Evolutionary conservation across 768 basidiomycete species (phyloP).

Genomic region (Suillus subaureus): DNA sequence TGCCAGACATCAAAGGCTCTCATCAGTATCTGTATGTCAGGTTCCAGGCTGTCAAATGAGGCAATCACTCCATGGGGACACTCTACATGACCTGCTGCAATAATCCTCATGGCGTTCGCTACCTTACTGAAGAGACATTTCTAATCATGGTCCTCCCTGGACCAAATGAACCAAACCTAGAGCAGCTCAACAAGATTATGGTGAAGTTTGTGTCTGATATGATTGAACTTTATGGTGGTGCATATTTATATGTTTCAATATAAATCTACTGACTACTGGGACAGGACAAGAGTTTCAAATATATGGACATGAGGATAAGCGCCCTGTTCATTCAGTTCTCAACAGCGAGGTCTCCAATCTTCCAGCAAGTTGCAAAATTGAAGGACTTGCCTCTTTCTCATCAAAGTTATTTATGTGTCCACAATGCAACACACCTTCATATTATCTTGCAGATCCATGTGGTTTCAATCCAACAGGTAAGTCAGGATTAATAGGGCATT

Average conservation of each 20-base stretch:
- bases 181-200: background rate
- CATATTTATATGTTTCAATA: background rate
- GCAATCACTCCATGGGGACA: background rate
- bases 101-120: background rate
- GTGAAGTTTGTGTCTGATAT: background rate
- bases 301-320: background rate
- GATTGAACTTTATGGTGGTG: background rate
- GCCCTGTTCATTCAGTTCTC: background rate
- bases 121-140: background rate
- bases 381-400: background rate
- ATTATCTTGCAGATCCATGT: background rate
- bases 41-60: background rate
- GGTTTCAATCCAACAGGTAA: background rate
- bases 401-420: background rate
- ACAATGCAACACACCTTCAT: background rate
- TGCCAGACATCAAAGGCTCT: too few species aligned
- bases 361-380: background rate
- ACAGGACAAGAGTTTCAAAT: background rate
- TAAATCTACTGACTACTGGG: background rate
- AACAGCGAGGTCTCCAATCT: background rate
- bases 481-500: too few species aligned
- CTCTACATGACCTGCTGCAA: background rate
- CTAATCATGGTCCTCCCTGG: background rate
- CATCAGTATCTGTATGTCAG: background rate
- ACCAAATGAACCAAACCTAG: background rate